These are phyloP conservation scores for Xylaria arbuscula DNA, from an alignment of 2,329 filamentous ascomycete species.

Conservation along the genomic window DNA sequence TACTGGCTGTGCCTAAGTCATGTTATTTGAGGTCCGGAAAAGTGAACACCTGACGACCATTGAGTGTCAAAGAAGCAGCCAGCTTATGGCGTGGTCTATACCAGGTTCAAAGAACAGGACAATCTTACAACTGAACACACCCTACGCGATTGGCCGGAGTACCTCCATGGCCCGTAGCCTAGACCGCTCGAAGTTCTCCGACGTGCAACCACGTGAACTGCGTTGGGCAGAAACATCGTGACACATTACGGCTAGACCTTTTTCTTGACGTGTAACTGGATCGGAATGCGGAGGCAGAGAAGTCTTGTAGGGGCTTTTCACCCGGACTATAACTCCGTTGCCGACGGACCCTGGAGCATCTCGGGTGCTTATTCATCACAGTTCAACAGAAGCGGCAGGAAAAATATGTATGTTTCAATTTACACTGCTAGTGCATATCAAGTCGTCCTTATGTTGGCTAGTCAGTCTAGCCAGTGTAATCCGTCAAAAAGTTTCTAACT, in stretches of 20 bases:
- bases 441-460: not conserved
- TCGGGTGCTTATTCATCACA: not conserved
- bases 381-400: not conserved
- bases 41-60: too few relatives aligned
- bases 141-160: not conserved
- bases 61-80: too few relatives aligned
- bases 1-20: too few relatives aligned
- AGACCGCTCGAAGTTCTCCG: conserved; percentile 19
- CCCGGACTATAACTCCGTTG: conserved; percentile 16
- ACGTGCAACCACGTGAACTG: conserved; percentile 18
- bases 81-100: not conserved
- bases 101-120: not conserved
- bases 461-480: not conserved
- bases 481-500: not conserved
- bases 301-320: not conserved
- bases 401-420: not conserved
- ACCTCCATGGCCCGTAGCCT: conserved; percentile 10
- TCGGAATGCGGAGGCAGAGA: conserved; percentile 1
- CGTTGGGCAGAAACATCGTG: conserved; percentile 33
- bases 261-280: conserved; percentile 6
- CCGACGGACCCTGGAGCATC: conserved; percentile 5
- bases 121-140: not conserved
- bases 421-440: not conserved
- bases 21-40: too few relatives aligned
- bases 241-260: conserved; percentile 20